Evolutionary conservation across 257 asterid genomes (phyloP).

Genomic region (Solanum raphanifolium): DNA sequence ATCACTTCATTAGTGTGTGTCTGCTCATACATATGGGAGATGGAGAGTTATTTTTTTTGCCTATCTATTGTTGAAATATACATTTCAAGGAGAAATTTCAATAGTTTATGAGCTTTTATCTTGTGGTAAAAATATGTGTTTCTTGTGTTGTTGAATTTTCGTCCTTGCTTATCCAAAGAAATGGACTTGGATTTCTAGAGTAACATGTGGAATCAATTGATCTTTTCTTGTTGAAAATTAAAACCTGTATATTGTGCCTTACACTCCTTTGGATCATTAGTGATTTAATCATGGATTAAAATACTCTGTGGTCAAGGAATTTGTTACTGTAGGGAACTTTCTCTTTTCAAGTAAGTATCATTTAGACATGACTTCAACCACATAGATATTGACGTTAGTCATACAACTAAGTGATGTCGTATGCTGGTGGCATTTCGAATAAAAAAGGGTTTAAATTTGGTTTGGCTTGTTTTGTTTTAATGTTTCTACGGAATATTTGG

Average conservation of each 20-base stretch:
- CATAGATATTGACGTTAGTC: not conserved
- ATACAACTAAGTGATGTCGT: not conserved
- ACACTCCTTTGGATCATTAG: not conserved
- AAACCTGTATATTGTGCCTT: not conserved
- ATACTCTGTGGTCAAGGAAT: not conserved
- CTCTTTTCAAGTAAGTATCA: not conserved
- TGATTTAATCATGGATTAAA: not conserved
- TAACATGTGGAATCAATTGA: not conserved
- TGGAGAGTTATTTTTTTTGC: not conserved
- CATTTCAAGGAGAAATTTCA: not conserved
- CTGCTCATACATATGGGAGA: not conserved
- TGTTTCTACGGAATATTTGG: not conserved
- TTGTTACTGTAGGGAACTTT: not conserved
- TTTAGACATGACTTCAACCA: not conserved
- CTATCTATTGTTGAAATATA: not conserved
- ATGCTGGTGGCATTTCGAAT: not conserved
- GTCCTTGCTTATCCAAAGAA: not conserved
- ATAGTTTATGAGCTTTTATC: not conserved
- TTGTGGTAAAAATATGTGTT: not conserved
- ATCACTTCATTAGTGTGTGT: not conserved
- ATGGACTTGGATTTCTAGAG: not conserved
- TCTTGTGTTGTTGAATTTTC: not conserved
- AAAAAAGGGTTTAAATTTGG: not conserved
- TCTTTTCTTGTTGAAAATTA: not conserved
- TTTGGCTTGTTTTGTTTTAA: not conserved